A percentile compares a stretch with the other conserved stretches of the same genome.
Evolutionary conservation across 2,329 filamentous ascomycete species (phyloP).

Genomic region (Diaporthe sp.): DNA sequence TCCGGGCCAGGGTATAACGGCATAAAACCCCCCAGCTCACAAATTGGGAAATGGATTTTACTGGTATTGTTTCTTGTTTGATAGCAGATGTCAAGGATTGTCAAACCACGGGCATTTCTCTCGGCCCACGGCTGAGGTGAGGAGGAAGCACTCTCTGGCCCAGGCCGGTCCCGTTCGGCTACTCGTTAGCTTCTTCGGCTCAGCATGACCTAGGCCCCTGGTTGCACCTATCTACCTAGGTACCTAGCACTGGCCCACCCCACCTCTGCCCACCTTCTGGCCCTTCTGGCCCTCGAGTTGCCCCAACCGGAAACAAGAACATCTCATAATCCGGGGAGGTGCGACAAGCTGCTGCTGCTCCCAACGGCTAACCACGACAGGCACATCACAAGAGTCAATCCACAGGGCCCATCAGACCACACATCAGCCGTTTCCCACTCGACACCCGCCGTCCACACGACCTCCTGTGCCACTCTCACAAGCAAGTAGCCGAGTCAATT

Average conservation of each 20-base stretch:
- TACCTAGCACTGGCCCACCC: slow-evolving; percentile 1
- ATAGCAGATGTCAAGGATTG: neutral
- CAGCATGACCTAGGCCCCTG: neutral
- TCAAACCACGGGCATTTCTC: neutral
- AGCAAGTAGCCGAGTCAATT: slow-evolving; percentile 24
- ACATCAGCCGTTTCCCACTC: slow-evolving; percentile 35
- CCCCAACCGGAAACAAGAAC: slow-evolving; percentile 23
- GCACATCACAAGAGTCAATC: slow-evolving; percentile 31
- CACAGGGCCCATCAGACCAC: slow-evolving; percentile 36
- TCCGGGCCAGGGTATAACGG: neutral
- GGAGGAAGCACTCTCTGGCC: neutral
- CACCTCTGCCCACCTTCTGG: slow-evolving; percentile 28
- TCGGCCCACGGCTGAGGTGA: slow-evolving; percentile 23
- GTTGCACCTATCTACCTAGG: neutral
- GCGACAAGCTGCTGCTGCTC: slow-evolving; percentile 22
- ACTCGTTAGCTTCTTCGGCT: neutral
- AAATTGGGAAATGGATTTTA: neutral
- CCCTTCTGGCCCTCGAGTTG: slow-evolving; percentile 1
- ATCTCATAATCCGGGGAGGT: slow-evolving; percentile 31
- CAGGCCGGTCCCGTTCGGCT: slow-evolving; percentile 21
- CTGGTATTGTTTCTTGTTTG: neutral
- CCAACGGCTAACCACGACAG: slow-evolving; percentile 24
- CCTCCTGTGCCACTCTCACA: slow-evolving; percentile 11
- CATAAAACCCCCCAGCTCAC: neutral
- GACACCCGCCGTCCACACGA: neutral